Conservation (phyloP, 768 basidiomycete genomes). For the Leccinum obscurum region DNA sequence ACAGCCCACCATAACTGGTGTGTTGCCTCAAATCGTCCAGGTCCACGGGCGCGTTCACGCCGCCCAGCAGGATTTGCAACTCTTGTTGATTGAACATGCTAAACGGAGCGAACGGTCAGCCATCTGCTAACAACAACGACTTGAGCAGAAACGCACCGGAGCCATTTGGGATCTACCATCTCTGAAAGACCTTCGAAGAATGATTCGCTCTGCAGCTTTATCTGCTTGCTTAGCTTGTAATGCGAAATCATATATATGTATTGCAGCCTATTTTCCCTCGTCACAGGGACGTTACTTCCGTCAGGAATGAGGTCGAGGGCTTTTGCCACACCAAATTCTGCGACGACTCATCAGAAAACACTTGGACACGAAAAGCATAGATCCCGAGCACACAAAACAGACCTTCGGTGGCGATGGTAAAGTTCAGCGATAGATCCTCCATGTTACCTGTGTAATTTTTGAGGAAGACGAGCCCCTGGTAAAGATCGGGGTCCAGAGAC, state of each 20-base stretch:
- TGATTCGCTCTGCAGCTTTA: conserved; percentile 76
- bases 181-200: conserved; percentile 93
- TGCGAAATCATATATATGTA: conserved; percentile 91
- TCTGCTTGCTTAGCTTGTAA: conserved; percentile 87
- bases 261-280: conserved; percentile 82
- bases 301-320: conserved; percentile 78
- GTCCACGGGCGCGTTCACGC: conserved; percentile 82
- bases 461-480: conserved; percentile 87
- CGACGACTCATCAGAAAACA: not conserved
- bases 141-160: conserved; percentile 46
- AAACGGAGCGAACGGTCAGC: conserved; percentile 13
- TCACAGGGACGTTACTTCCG: conserved; percentile 82
- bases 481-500: conserved; percentile 89
- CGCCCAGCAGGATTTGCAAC: conserved; percentile 87
- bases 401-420: conserved; percentile 88
- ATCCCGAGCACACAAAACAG: conserved; percentile 19
- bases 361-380: not conserved
- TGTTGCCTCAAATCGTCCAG: conserved; percentile 75
- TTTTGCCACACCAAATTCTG: conserved; percentile 81
- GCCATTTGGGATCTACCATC: conserved; percentile 90
- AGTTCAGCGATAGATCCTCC: conserved; percentile 88
- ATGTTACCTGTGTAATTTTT: conserved; percentile 88
- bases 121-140: not conserved
- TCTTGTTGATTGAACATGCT: conserved; percentile 99
- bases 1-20: conserved; percentile 82